Conservation (phyloP, 1,284 basidiomycete genomes). For the Moniliella sp. region DNA sequence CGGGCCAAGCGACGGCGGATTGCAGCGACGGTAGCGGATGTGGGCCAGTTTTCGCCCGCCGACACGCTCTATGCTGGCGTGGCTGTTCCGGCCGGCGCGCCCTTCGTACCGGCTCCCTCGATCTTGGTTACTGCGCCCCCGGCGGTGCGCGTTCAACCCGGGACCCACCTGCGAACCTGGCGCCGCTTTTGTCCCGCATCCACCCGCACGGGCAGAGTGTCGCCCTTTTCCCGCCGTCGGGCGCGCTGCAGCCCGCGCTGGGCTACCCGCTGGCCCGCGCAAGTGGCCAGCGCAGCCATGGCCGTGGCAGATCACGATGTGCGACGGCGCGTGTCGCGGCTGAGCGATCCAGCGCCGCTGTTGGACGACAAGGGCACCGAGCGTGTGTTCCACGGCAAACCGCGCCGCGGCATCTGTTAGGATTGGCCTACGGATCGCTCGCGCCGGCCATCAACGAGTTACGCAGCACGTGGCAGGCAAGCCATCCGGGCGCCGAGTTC, state of each 20-base stretch:
- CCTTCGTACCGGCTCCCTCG: slow-evolving; percentile 18
- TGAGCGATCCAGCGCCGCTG: slow-evolving; percentile 16
- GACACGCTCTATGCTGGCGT: slow-evolving; percentile 23
- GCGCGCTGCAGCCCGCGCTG: slow-evolving; percentile 14
- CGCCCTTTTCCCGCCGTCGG: slow-evolving; percentile 22
- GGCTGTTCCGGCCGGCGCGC: slow-evolving; percentile 12
- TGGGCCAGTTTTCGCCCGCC: slow-evolving; percentile 15
- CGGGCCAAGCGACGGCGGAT: slow-evolving; percentile 18
- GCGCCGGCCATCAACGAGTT: slow-evolving; percentile 13
- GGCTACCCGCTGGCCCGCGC: slow-evolving; percentile 14
- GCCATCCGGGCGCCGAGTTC: slow-evolving; percentile 5
- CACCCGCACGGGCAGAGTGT: slow-evolving; percentile 13
- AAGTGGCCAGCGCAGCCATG: slow-evolving; percentile 12
- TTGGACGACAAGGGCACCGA: slow-evolving; percentile 24
- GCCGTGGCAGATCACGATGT: slow-evolving; percentile 13
- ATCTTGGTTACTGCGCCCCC: slow-evolving; percentile 21
- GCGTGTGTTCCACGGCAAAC: slow-evolving; percentile 25
- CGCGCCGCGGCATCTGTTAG: slow-evolving; percentile 15
- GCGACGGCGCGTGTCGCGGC: slow-evolving; percentile 13
- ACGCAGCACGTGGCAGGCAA: slow-evolving; percentile 6
- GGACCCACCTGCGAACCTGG: no score
- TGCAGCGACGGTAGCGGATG: slow-evolving; percentile 17
- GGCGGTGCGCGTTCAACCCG: no score
- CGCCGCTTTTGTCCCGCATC: no score
- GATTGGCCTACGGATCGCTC: slow-evolving; percentile 14